Base-by-base conservation (phyloP, 371 early-diverging fungal species). In the Actinomortierella wolfii region DNA sequence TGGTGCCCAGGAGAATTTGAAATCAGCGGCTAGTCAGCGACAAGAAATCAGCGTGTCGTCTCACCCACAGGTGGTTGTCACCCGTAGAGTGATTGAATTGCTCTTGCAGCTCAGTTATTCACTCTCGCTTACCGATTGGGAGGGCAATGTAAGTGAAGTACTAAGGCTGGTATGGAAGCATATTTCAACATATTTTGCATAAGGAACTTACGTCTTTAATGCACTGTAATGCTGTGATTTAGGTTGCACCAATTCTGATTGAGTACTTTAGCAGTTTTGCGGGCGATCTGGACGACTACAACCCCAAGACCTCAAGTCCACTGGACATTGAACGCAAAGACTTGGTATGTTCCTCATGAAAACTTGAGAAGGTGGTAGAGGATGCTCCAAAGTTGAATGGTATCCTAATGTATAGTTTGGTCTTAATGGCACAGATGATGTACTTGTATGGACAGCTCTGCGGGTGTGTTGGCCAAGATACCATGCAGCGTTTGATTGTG, bases 231-330 rank as follows among this genome's bases (percentile, higher is more conserved):
- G 34, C 34, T 34, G 7, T 11, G 4, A 34, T 11, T 34, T 77
- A 86, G 86, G 79, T 88, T 40, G 79, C 82, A n/a, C 80, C 86
- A 0, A 81, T 82, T 26, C 64, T 88, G 7, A 83, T 83, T 76
- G 85, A 85, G 50, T 88, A 88, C 58, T 88, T 88, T 61, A 84
- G 85, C 4, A 84, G 84, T 8, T 86, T 86, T 41, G 78, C 81
- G 3, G 66, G 77, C 0, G 73, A 73, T 1, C 62, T 59, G 2
- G 73, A 73, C 21, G 73, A 66, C 3, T 47, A 44, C 23, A 59
- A 47, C n/a, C 57, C 73, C 6, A 73, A 66, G 34, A 23, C 66
- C 0, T 40, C 59, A 1, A 47, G 67, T 3, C 52, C 67, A 1
- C 60, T 71, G 48, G 68, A 71, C 54, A 44, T 58, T 24, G 65